Base-by-base conservation (phyloP, 305 asterid genomes). In the Fraxinus dipetala region DNA sequence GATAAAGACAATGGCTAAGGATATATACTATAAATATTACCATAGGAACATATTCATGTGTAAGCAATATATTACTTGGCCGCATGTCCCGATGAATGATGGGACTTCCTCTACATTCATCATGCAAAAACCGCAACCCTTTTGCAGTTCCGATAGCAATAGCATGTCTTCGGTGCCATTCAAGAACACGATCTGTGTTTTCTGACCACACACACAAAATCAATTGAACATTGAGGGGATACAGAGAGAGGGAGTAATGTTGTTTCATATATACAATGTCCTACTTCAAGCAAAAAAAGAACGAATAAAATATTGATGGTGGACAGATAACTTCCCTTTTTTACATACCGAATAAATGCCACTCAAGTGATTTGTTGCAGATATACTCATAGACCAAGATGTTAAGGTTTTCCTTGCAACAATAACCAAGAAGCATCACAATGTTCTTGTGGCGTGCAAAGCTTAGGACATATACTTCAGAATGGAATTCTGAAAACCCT, bases 51-150 rank as follows among this genome's bases (percentile, higher is more conserved):
- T 84, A 90, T 85, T 93, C 93, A 69, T 92, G 94, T 69, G 97
- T 93, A 51, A 93, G 89, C 80, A 93, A 85, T 84, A 93, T 86
- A 84, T 93, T 93, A 88, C 93, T 91, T 32, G 97, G 97, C 85
- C 97, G 87, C 89, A 89, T 86, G 85, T 93, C 97, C 35, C 97
- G 89, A 72, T 93, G 95, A 83, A 93, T 86, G 24, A 93, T 91
- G 69, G 97, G 97, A 90, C 96, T 91, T 86, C 96, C 97, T 32
- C 97, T 92, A 65, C 97, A 93, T 80, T 93, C 97, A 82, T 93
- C 97, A 81, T 93, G 97, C 36, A 93, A 88, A 86, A 90, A 93
- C 5, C 93, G 93, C 86, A 91, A 80, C 72, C 96, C 97, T 87
- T 91, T 93, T 22, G 97, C 97, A 31, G 93, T 91, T 80, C 92